Percentiles rank a stretch among this genome's conserved stretches.
phyloP scores from a whole-genome alignment of 768 basidiomycete species.

The Xerocomus brunneocitrinus region DNA sequence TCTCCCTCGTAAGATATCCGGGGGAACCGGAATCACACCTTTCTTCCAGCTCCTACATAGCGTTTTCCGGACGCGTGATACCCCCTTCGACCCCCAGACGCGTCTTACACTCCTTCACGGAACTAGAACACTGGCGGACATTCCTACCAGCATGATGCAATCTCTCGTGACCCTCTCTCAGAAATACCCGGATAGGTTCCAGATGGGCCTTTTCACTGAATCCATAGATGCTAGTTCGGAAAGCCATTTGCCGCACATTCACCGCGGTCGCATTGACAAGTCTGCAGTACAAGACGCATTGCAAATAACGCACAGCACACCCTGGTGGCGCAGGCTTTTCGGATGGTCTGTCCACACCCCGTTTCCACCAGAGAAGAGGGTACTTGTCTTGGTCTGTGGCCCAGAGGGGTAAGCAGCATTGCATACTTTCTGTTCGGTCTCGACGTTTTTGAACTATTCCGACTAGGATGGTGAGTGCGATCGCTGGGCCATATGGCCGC shows the following conservation, averaged over 20 bases:
- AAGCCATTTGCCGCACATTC: constrained; percentile 25
- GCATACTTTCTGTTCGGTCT: background rate
- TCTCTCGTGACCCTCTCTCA: constrained; percentile 47
- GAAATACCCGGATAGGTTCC: constrained; percentile 51
- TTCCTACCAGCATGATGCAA: constrained; percentile 61
- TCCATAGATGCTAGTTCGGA: constrained; percentile 22
- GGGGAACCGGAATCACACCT: constrained; percentile 84
- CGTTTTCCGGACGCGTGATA: constrained; percentile 36
- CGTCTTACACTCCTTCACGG: constrained; percentile 73
- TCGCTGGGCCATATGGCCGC: constrained; percentile 73
- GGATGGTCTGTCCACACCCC: constrained; percentile 4
- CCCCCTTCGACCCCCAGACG: constrained; percentile 31
- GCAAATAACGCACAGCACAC: constrained; percentile 19
- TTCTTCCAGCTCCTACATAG: constrained; percentile 73
- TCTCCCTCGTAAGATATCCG: constrained; percentile 61
- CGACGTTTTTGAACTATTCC: background rate
- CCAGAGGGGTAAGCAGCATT: constrained; percentile 68
- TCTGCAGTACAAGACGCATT: constrained; percentile 43
- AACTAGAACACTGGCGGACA: constrained; percentile 54
- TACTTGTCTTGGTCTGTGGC: constrained; percentile 74
- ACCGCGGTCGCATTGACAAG: constrained; percentile 53
- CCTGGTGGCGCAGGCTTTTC: constrained; percentile 32
- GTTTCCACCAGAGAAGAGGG: constrained; percentile 33
- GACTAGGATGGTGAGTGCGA: constrained; percentile 65
- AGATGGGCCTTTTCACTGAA: constrained; percentile 62